Evolutionary conservation across 768 basidiomycete species (phyloP).

Genomic region (Daedalea quercina): DNA sequence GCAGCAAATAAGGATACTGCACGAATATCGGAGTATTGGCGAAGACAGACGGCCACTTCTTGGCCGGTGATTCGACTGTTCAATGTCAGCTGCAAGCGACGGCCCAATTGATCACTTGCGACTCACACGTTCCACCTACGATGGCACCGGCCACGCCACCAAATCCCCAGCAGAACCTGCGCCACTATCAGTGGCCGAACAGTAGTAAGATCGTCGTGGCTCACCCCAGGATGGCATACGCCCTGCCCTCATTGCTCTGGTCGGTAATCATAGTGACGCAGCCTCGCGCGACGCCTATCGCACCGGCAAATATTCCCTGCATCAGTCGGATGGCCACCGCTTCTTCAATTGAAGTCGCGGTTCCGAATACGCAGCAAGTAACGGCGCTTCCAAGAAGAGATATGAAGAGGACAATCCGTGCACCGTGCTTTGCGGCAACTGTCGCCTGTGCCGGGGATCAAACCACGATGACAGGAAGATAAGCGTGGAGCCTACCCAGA

Average conservation of each 20-base stretch:
- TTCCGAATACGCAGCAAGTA: constrained; percentile 74
- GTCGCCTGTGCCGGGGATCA: constrained; percentile 50
- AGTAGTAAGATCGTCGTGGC: constrained; percentile 4
- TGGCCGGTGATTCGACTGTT: constrained; percentile 74
- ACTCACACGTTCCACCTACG: constrained; percentile 76
- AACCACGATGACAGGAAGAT: neutral
- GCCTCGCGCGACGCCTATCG: constrained; percentile 91
- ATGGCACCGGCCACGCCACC: constrained; percentile 91
- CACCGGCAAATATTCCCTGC: constrained; percentile 89
- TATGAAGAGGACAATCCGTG: constrained; percentile 74
- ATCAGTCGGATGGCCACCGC: constrained; percentile 82
- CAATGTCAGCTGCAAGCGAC: constrained; percentile 12
- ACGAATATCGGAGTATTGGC: constrained; percentile 59
- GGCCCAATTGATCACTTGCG: neutral
- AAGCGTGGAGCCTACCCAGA: constrained; percentile 59
- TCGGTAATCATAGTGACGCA: constrained; percentile 86
- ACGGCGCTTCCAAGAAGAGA: constrained; percentile 82
- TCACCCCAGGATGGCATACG: constrained; percentile 89
- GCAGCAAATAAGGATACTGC: constrained; percentile 85
- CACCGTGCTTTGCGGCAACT: constrained; percentile 89
- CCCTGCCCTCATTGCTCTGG: constrained; percentile 85
- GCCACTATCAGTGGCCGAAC: neutral
- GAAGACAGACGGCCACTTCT: constrained; percentile 81
- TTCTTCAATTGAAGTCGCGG: constrained; percentile 65
- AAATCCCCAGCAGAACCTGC: constrained; percentile 90